A percentile compares a stretch with the other conserved stretches of the same genome.
These are phyloP conservation scores for Hypoxylon sp. DNA, from an alignment of 2,329 filamentous ascomycete genomes.

Conservation along the genomic window DNA sequence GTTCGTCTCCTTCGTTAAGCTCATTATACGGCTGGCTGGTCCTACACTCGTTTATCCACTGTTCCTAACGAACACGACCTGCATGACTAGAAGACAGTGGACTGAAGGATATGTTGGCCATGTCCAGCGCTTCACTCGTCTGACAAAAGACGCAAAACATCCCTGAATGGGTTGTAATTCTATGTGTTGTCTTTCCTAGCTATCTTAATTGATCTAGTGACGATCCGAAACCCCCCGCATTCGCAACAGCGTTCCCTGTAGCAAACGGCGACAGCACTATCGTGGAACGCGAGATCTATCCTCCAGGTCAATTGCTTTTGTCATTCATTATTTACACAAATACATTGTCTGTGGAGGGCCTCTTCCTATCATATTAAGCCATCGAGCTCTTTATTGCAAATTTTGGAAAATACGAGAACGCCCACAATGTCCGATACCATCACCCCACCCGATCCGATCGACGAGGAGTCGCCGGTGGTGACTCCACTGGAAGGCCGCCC, in stretches of 20 bases:
- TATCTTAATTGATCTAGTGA: constrained; percentile 36
- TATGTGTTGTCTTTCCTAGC: constrained; percentile 28
- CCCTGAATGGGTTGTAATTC: constrained; percentile 21
- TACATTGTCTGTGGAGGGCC: not conserved
- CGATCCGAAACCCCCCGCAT: constrained; percentile 33
- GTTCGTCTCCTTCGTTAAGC: constrained; percentile 8
- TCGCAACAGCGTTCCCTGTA: constrained; percentile 26
- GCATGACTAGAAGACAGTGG: constrained; percentile 9
- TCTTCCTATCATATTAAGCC: not conserved
- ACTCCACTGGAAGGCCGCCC: constrained; percentile 55
- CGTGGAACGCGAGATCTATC: constrained; percentile 15
- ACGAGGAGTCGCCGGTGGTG: constrained; percentile 40
- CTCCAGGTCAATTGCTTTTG: constrained; percentile 15
- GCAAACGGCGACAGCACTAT: constrained; percentile 19
- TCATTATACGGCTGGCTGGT: constrained; percentile 32
- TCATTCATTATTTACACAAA: constrained; percentile 26
- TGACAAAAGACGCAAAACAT: constrained; percentile 22
- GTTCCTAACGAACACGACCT: constrained; percentile 11
- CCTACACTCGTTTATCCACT: constrained; percentile 38
- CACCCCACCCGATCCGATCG: constrained; percentile 39
- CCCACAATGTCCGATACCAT: constrained; percentile 37
- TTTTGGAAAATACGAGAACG: not conserved
- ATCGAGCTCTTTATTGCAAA: constrained; percentile 3
- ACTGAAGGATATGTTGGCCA: constrained; percentile 26
- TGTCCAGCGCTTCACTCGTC: constrained; percentile 21